Percentiles rank a stretch among this genome's conserved stretches.
Conservation (phyloP, 2,329 filamentous ascomycete genomes). For the Neonectria neomacrospora region DNA sequence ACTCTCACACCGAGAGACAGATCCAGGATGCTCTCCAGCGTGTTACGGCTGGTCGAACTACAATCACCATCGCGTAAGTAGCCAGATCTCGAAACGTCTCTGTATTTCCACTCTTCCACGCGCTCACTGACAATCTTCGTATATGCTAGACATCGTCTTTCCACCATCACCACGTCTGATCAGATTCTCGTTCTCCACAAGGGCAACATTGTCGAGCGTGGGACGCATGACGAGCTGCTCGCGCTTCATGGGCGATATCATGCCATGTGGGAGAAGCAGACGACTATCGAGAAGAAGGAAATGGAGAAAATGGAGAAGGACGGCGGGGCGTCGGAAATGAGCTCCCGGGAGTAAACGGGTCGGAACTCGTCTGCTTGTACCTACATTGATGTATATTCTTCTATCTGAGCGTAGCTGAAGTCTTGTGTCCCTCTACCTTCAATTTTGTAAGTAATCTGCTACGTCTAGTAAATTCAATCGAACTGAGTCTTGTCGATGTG, state of each 20-base stretch:
- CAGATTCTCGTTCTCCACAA: constrained; percentile 65
- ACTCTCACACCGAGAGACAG: constrained; percentile 68
- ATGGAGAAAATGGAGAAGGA: constrained; percentile 46
- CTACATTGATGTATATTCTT: background rate
- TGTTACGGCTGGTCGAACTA: constrained; percentile 61
- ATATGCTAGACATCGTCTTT: constrained; percentile 60
- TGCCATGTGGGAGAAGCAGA: constrained; percentile 65
- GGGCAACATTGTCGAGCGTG: constrained; percentile 62
- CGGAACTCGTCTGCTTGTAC: background rate
- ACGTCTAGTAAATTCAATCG: too few relatives aligned
- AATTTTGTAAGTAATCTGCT: background rate
- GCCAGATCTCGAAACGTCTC: background rate
- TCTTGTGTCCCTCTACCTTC: background rate
- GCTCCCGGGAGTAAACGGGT: background rate
- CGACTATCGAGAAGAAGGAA: constrained; percentile 53
- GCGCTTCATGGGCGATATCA: constrained; percentile 58
- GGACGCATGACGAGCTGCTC: constrained; percentile 61
- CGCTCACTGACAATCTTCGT: constrained; percentile 15
- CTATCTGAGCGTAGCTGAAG: background rate
- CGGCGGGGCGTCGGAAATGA: constrained; percentile 23
- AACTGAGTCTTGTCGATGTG: too few relatives aligned
- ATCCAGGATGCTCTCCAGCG: constrained; percentile 65
- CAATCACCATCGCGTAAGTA: constrained; percentile 62
- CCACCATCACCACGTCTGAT: constrained; percentile 66
- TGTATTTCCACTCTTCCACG: background rate